Evolutionary conservation across 495 filamentous ascomycete genomes (phyloP), one percentile per base, ranked within the genome.

Genomic region (Tuber melanosporum): DNA sequence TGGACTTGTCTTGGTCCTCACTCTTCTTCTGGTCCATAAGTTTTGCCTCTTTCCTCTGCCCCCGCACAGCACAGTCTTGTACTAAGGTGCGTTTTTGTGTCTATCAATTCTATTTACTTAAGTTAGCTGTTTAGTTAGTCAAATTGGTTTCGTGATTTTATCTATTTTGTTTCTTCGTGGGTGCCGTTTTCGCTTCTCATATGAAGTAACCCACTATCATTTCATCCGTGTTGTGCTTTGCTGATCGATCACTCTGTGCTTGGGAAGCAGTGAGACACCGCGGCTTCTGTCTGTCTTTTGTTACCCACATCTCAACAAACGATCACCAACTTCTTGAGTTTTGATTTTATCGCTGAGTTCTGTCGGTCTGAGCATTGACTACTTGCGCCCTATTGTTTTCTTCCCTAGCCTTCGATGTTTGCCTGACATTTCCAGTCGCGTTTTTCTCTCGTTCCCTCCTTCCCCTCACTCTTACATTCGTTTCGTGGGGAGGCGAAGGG

Each of bases 341-440:
- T 74, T 75, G 9, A 79, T 47, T 20, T 32, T 75, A 70, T 73
- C 12, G 14, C 26, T 66, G 14, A 14, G 57, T 36, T 66, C 26
- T 17, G 17, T 14, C 3, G 57, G 26, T 19, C 57, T 66, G 4
- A 66, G 7, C 26, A 36, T 26, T 66, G 26, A 36, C 32, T 66
- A 17, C 26, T 12, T 14, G 12, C 6, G 14, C 9, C 12, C n/a
- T 62, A 9, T 57, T n/a, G 49, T n/a, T n/a, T 57, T 7, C 8
- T 8, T 32, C 57, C 12, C n/a, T 32, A 14, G 12, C 26, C 10
- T 32, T 36, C 57, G 1, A 66, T 3, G 36, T 66, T 66, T 66
- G 26, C 57, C 17, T 66, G 14, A 6, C 36, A 32, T 66, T 36
- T 36, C 26, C 32, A 36, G 36, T 14, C 4, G 0, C 57, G 57